Conservation (phyloP, 768 basidiomycete genomes). For the Porphyrellus cyaneotinctus region DNA sequence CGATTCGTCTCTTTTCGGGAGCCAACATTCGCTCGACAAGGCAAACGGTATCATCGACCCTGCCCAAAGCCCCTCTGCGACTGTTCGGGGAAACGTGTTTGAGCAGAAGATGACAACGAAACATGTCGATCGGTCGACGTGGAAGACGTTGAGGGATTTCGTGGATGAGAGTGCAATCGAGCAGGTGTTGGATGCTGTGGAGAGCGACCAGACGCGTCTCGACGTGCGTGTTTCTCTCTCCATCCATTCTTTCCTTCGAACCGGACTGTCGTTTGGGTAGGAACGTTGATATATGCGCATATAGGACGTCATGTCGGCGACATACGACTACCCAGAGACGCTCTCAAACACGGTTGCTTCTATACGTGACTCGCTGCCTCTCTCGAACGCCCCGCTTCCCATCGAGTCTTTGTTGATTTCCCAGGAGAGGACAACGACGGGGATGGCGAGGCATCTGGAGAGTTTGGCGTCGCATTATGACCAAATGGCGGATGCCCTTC, state of each 20-base stretch:
- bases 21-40: slow-evolving; percentile 56
- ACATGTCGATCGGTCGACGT: slow-evolving; percentile 47
- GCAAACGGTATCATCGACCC: slow-evolving; percentile 38
- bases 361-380: slow-evolving; percentile 52
- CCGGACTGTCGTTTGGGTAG: not conserved
- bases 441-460: slow-evolving; percentile 75
- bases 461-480: slow-evolving; percentile 72
- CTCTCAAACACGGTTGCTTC: slow-evolving; percentile 51
- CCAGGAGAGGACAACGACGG: slow-evolving; percentile 54
- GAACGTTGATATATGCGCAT: not conserved
- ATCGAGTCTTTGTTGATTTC: slow-evolving; percentile 40
- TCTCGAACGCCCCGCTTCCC: slow-evolving; percentile 31
- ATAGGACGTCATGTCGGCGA: slow-evolving; percentile 59
- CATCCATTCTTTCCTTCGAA: not conserved
- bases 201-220: slow-evolving; percentile 59
- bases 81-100: slow-evolving; percentile 24
- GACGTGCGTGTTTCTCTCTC: slow-evolving; percentile 47
- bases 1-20: slow-evolving; percentile 76
- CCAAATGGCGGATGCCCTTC: slow-evolving; percentile 66
- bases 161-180: slow-evolving; percentile 82
- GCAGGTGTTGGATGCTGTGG: slow-evolving; percentile 67
- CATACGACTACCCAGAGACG: slow-evolving; percentile 65
- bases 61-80: slow-evolving; percentile 29
- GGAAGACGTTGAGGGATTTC: slow-evolving; percentile 85
- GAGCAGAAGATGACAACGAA: slow-evolving; percentile 17